Base-by-base conservation (phyloP, 768 basidiomycete species). In the Sistotremastrum suecicum region DNA sequence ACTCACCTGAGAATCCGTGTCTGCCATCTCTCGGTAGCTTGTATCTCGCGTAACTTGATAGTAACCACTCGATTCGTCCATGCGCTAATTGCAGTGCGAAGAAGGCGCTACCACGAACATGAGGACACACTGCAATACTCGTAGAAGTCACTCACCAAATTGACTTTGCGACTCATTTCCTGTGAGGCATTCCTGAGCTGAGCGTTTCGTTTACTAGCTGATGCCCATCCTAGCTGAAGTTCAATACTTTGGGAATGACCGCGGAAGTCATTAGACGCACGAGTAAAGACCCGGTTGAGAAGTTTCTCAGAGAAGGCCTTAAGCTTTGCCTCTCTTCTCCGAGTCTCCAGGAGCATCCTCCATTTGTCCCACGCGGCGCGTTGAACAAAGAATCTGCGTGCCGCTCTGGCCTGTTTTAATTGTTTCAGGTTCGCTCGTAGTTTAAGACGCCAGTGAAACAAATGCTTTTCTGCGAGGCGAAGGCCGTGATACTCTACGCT, bases 1-100 rank as follows among this genome's bases (percentile, higher is more conserved):
- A 49, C 60, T 51, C 48, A 75, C 74, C 55, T 56, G 5, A 70
- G 43, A 12, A 69, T 44, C 9, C 53, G 53, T 34, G 60, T 63
- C 28, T 70, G 61, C 46, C 63, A 62, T 45, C 64, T 67, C 48
- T 80, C 76, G 5, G 63, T 60, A 12, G 75, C 68, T 40, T 83
- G 74, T n/a, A 84, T 57, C 57, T 86, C 83, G 32, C 78, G 74
- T 43, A 77, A 68, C 56, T 87, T 89, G 42, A 83, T 59, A 41
- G 76, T 76, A 47, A 87, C 80, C 5, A 85, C 78, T 4, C 75
- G 72, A 51, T 78, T 76, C 6, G 76, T 84, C 86, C 86, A 90
- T 37, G 56, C 63, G 12, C 62, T 58, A 46, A 89, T 57, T 2
- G 68, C 54, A 39, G 61, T 56, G n/a, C 61, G 60, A 49, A 78